A percentile compares a stretch with the other conserved stretches of the same genome.
Conservation (phyloP, 176 grass and related monocot species). For the Raddia guianensis region DNA sequence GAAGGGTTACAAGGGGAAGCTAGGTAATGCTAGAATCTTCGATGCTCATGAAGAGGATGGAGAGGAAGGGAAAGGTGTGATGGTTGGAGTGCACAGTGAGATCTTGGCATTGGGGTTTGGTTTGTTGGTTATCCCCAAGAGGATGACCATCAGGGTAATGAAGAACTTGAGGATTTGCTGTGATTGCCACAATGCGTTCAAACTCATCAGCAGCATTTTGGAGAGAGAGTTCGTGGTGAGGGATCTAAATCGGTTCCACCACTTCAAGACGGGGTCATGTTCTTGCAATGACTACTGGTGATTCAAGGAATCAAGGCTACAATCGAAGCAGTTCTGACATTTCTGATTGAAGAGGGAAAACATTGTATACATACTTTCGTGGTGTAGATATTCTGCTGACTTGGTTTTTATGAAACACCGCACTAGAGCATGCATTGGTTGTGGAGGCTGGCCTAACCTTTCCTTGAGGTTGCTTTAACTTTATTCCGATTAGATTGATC, state of each 20-base stretch:
- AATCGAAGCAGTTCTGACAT: neutral
- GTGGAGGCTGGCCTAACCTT: neutral
- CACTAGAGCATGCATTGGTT: neutral
- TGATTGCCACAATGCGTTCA: constrained; percentile 82
- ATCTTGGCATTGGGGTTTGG: constrained; percentile 64
- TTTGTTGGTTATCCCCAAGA: constrained; percentile 54
- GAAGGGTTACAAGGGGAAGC: constrained; percentile 55
- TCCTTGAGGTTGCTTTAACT: neutral
- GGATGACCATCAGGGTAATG: constrained; percentile 74
- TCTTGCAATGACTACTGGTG: constrained; percentile 80
- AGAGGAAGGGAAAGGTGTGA: constrained; percentile 45
- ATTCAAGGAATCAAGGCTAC: constrained; percentile 29
- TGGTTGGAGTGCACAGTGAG: constrained; percentile 80
- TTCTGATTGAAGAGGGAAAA: neutral
- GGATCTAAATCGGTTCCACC: constrained; percentile 87
- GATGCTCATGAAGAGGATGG: constrained; percentile 44
- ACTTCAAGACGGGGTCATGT: constrained; percentile 70
- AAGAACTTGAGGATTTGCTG: constrained; percentile 91
- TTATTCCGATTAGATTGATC: neutral
- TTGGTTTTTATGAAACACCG: neutral
- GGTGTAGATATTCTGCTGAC: neutral
- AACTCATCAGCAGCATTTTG: constrained; percentile 64
- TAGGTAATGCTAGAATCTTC: constrained; percentile 47
- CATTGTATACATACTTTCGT: neutral
- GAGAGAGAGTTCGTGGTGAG: constrained; percentile 76